These are phyloP conservation scores for Hemerocallis citrina DNA, from an alignment of 106 monocot genomes.

Conservation along the genomic window DNA sequence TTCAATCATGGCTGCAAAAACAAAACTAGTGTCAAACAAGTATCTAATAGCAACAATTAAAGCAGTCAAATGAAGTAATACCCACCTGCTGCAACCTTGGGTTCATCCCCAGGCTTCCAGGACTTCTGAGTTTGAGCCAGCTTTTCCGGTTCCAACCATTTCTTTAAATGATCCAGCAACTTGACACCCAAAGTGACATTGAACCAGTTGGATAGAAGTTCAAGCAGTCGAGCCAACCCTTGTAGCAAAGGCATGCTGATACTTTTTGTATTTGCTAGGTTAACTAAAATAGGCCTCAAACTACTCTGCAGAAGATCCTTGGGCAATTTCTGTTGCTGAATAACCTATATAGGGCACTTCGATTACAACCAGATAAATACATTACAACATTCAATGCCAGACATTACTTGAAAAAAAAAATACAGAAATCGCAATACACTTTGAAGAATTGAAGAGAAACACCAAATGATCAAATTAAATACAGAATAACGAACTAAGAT, in stretches of 20 bases:
- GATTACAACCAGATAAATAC: not conserved
- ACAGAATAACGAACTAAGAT: not conserved
- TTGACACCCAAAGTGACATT: constrained; percentile 92
- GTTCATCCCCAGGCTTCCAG: constrained; percentile 98
- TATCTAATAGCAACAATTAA: not conserved
- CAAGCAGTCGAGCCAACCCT: constrained; percentile 92
- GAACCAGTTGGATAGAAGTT: constrained; percentile 96
- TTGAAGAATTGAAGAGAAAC: not conserved
- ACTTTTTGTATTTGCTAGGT: constrained; percentile 87
- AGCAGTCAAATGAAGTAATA: constrained; percentile 1
- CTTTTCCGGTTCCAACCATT: constrained; percentile 99
- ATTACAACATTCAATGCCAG: not conserved
- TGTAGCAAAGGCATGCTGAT: constrained; percentile 94
- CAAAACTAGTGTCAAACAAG: not conserved
- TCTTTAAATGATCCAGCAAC: constrained; percentile 91
- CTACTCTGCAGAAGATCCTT: constrained; percentile 97
- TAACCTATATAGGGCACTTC: constrained; percentile 37
- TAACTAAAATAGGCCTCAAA: constrained; percentile 88
- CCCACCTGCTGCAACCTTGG: constrained; percentile 93
- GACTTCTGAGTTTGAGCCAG: constrained; percentile 90
- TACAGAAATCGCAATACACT: not conserved
- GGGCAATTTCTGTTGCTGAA: constrained; percentile 98
- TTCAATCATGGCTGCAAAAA: constrained; percentile 94
- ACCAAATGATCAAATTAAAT: not conserved
- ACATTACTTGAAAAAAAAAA: not conserved